A percentile compares a stretch with the other conserved stretches of the same genome.
phyloP scores from a whole-genome alignment of 441 rosid genomes.

The Gossypium schwendimanii region DNA sequence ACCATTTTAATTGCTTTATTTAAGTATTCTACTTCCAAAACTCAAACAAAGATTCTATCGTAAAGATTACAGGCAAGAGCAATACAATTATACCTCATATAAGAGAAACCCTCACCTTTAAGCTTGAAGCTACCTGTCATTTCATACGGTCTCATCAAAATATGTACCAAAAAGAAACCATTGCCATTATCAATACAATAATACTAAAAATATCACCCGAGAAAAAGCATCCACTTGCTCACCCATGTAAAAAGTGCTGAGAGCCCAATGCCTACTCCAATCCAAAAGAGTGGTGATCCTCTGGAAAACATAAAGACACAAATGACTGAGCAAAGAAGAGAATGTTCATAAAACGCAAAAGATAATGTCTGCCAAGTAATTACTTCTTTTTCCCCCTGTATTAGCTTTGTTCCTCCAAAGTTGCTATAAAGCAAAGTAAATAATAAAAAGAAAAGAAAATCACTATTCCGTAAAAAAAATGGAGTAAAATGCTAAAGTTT shows the following conservation, averaged over 20 bases:
- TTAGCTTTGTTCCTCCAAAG: background rate
- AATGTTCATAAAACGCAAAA: background rate
- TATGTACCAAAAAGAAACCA: background rate
- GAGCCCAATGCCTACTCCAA: conserved; percentile 82
- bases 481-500: background rate
- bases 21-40: background rate
- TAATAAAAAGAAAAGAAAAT: background rate
- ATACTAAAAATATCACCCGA: background rate
- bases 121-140: conserved; percentile 54
- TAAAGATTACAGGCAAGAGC: background rate
- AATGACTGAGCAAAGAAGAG: background rate
- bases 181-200: conserved; percentile 5
- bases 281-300: conserved; percentile 93
- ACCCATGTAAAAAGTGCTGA: conserved; percentile 82
- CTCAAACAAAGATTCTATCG: background rate
- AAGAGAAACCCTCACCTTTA: conserved; percentile 57
- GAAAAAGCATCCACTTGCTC: conserved; percentile 17
- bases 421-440: background rate
- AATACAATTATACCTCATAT: conserved; percentile 20
- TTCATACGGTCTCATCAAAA: conserved; percentile 16
- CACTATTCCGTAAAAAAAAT: background rate
- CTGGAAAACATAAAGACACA: conserved; percentile 29
- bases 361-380: background rate
- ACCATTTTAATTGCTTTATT: background rate
- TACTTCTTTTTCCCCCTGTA: background rate